These are phyloP conservation scores for Gentiana straminea DNA, from an alignment of 257 asterid species.

Conservation along the genomic window DNA sequence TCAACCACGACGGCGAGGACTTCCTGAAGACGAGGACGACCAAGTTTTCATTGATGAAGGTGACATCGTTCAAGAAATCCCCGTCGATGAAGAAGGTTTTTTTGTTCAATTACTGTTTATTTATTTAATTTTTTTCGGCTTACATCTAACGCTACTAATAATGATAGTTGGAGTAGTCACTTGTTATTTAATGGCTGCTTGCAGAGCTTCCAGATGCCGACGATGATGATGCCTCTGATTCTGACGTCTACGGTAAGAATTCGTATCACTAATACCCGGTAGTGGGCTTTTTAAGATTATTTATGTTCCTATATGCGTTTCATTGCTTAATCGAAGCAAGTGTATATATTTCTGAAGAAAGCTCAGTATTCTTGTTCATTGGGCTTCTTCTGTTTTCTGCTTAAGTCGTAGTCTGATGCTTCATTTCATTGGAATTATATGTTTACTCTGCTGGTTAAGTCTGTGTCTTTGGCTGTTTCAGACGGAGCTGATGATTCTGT, in stretches of 20 bases:
- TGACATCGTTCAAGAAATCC: constrained; percentile 56
- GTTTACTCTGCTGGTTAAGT: too few species aligned
- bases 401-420: background rate
- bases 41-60: constrained; percentile 48
- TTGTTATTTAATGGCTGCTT: constrained; percentile 6
- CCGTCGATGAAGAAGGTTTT: constrained; percentile 72
- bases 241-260: constrained; percentile 26
- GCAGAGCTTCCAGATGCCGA: constrained; percentile 83
- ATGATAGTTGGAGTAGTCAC: background rate
- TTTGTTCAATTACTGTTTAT: too few species aligned
- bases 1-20: constrained; percentile 13
- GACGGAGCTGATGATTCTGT: constrained; percentile 72
- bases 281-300: background rate
- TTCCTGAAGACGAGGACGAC: constrained; percentile 15
- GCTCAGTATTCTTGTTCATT: background rate
- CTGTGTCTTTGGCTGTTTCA: constrained; percentile 24
- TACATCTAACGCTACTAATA: background rate
- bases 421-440: background rate
- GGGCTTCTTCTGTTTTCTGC: background rate
- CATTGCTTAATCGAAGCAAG: background rate
- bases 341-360: background rate
- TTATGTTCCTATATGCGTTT: background rate
- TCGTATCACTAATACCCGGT: background rate
- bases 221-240: constrained; percentile 47
- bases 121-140: background rate